A percentile compares a stretch with the other conserved stretches of the same genome.
Evolutionary conservation across 768 basidiomycete genomes (phyloP).

Genomic region (Suillus clintonianus): DNA sequence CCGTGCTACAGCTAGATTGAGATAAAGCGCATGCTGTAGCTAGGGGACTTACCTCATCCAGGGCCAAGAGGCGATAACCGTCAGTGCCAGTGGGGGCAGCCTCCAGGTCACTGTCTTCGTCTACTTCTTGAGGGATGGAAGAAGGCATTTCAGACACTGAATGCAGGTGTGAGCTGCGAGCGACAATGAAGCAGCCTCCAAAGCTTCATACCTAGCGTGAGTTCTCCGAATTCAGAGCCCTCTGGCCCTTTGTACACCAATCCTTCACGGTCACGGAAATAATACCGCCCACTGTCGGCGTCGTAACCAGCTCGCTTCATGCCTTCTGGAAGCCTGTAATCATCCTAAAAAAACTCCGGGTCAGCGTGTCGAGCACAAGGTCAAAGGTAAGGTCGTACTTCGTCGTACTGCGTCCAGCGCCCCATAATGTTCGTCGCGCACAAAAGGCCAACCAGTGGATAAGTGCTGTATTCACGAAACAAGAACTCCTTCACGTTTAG

Average conservation of each 20-base stretch:
- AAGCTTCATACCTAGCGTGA: constrained; percentile 39
- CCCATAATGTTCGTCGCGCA: constrained; percentile 25
- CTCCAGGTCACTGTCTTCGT: constrained; percentile 50
- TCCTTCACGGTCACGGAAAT: constrained; percentile 60
- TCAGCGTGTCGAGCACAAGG: not conserved
- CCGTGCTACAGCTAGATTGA: constrained; percentile 34
- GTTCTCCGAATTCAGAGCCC: constrained; percentile 62
- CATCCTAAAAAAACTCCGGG: constrained; percentile 37
- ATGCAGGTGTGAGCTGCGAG: not conserved
- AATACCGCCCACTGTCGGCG: constrained; percentile 66
- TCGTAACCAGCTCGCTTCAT: constrained; percentile 75
- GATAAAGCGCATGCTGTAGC: constrained; percentile 1
- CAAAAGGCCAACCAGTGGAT: constrained; percentile 21
- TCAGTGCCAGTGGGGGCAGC: constrained; percentile 55
- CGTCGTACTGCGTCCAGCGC: constrained; percentile 41
- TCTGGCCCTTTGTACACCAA: constrained; percentile 55
- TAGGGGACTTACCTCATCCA: constrained; percentile 48
- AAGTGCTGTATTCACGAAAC: constrained; percentile 8
- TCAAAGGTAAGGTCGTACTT: constrained; percentile 13
- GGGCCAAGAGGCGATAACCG: constrained; percentile 56
- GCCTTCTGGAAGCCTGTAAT: constrained; percentile 54
- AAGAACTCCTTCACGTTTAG: not conserved
- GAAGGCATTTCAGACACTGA: constrained; percentile 34
- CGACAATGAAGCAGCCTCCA: not conserved
- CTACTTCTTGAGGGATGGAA: constrained; percentile 25